A percentile compares a stretch with the other conserved stretches of the same genome.
Evolutionary conservation across 164 flowering plant species (phyloP).

Genomic region (Chimonanthus salicifolius): DNA sequence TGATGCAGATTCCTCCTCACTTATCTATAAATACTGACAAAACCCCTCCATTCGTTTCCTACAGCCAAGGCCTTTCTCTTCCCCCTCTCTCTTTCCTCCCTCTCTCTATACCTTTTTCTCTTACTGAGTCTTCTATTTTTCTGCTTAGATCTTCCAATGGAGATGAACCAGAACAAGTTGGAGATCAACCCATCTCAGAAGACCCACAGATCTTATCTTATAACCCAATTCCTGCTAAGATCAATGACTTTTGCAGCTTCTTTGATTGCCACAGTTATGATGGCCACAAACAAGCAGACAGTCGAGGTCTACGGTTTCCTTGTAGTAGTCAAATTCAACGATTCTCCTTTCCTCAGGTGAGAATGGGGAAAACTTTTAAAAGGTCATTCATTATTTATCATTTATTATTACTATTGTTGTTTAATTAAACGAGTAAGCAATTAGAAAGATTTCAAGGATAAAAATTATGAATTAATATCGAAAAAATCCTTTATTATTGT

Average conservation of each 20-base stretch:
- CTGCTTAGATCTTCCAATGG: slow-evolving; percentile 14
- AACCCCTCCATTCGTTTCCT: background rate
- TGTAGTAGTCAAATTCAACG: slow-evolving; percentile 30
- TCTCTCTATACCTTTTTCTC: background rate
- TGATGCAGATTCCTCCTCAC: background rate
- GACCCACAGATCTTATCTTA: slow-evolving; percentile 6
- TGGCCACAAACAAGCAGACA: slow-evolving; percentile 31
- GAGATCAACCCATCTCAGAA: slow-evolving; percentile 7
- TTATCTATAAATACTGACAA: background rate
- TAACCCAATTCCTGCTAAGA: slow-evolving; percentile 34
- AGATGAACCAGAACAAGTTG: slow-evolving; percentile 5
- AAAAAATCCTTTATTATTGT: no score
- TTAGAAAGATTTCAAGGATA: no score
- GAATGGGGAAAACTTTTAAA: no score
- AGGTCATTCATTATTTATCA: no score
- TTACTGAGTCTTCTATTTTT: background rate
- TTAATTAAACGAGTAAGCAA: no score
- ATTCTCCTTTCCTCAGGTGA: slow-evolving; percentile 43
- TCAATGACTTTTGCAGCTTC: slow-evolving; percentile 30
- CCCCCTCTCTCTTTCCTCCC: background rate
- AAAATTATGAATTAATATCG: no score
- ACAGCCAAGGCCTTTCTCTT: background rate
- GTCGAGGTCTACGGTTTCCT: slow-evolving; percentile 16
- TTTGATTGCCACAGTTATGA: slow-evolving; percentile 18
- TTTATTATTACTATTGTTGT: no score